Evolutionary conservation across 2,329 filamentous ascomycete genomes (phyloP).

Genomic region (Ophiognomonia clavigignenti-juglandacearum): DNA sequence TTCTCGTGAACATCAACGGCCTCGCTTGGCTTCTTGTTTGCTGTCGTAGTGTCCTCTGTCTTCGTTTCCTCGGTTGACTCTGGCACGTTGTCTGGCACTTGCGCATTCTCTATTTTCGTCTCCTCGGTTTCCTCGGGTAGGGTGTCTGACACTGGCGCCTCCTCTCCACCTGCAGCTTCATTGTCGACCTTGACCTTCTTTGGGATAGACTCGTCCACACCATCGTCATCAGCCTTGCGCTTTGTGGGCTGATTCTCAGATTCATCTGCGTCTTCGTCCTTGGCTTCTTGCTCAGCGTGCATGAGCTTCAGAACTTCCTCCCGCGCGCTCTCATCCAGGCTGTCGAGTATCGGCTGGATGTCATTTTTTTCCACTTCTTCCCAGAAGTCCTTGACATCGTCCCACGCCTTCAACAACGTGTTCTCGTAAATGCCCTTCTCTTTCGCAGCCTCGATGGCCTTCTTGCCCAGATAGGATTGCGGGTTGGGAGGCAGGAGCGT

Average conservation of each 20-base stretch:
- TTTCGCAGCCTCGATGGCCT: constrained; percentile 72
- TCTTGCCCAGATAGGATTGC: constrained; percentile 76
- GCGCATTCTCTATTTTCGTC: not conserved
- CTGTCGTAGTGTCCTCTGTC: not conserved
- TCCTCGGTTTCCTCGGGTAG: not conserved
- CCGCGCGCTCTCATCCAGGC: constrained; percentile 58
- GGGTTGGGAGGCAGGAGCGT: constrained; percentile 90
- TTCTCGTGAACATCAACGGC: constrained; percentile 5
- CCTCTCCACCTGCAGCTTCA: not conserved
- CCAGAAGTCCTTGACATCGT: constrained; percentile 81
- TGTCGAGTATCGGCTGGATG: constrained; percentile 65
- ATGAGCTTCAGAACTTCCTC: constrained; percentile 59
- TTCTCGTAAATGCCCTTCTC: constrained; percentile 67
- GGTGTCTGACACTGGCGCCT: not conserved
- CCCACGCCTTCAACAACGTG: constrained; percentile 59
- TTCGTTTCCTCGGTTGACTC: not conserved
- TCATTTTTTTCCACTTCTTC: constrained; percentile 72
- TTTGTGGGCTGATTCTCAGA: constrained; percentile 3
- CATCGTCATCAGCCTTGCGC: constrained; percentile 13
- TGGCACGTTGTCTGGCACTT: not conserved
- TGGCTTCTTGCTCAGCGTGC: constrained; percentile 30
- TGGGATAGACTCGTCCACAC: not conserved
- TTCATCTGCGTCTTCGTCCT: constrained; percentile 10
- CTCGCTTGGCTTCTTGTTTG: constrained; percentile 11
- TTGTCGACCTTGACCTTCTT: constrained; percentile 10